phyloP scores from a whole-genome alignment of 2,329 filamentous ascomycete genomes.

The Aspergillus floridensis region DNA sequence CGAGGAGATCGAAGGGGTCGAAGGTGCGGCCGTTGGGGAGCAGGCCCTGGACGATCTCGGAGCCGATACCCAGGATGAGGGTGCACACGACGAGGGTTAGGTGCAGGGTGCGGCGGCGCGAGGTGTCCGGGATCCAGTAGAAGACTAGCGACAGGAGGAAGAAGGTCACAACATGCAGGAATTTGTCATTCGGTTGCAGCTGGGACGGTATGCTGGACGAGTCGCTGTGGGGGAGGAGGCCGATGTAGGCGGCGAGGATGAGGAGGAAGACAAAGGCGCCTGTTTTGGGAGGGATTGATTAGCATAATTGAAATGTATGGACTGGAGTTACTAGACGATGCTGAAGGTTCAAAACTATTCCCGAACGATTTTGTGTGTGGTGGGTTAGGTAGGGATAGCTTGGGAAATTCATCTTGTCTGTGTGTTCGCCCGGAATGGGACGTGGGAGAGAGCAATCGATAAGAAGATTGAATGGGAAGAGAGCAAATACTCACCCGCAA shows the following conservation, averaged over 20 bases:
- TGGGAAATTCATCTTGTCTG: background rate
- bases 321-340: background rate
- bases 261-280: constrained; percentile 67
- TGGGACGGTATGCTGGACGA: constrained; percentile 41
- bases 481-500: constrained; percentile 66
- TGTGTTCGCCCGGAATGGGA: background rate
- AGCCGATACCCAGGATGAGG: constrained; percentile 54
- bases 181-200: constrained; percentile 77
- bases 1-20: constrained; percentile 81
- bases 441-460: background rate
- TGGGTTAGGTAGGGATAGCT: background rate
- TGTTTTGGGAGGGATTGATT: constrained; percentile 34
- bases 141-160: constrained; percentile 80
- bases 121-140: constrained; percentile 96
- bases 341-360: background rate
- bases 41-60: constrained; percentile 57
- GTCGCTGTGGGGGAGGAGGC: constrained; percentile 60
- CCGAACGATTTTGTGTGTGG: background rate
- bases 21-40: constrained; percentile 70
- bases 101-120: constrained; percentile 78
- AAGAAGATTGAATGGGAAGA: background rate
- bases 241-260: constrained; percentile 73
- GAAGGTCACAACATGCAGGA: constrained; percentile 82
- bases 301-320: constrained; percentile 10
- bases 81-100: constrained; percentile 81